Conservation (phyloP, 306 rosid genomes). For the Prunus mira region DNA sequence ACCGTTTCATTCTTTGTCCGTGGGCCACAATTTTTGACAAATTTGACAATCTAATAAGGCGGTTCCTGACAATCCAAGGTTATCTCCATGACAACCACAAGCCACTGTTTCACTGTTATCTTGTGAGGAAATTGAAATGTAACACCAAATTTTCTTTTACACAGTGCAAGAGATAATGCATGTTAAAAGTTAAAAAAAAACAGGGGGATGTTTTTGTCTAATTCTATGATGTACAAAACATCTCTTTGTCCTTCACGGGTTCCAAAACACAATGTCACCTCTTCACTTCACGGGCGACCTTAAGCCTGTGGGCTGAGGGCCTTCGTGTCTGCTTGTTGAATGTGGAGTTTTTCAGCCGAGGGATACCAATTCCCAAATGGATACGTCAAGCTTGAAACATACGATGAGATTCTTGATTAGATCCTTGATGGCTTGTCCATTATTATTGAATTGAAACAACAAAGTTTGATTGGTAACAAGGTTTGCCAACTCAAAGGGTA, state of each 20-base stretch:
- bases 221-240: neutral
- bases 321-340: too few relatives aligned
- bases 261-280: neutral
- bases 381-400: too few relatives aligned
- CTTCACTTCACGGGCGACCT: slow-evolving; percentile 23
- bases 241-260: slow-evolving; percentile 14
- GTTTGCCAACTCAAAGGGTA: too few relatives aligned
- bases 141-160: neutral
- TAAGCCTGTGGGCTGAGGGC: neutral
- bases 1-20: neutral
- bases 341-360: too few relatives aligned
- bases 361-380: too few relatives aligned
- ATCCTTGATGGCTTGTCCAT: too few relatives aligned
- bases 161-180: neutral
- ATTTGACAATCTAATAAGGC: neutral
- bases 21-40: neutral
- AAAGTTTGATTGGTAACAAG: too few relatives aligned
- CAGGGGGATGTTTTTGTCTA: neutral
- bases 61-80: neutral
- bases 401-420: too few relatives aligned
- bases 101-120: neutral
- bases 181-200: neutral
- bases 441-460: too few relatives aligned
- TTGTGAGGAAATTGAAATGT: neutral
- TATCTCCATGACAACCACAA: too few relatives aligned